Conservation (phyloP, 176 grass and related monocot species). For the Pontederia paniculata region DNA sequence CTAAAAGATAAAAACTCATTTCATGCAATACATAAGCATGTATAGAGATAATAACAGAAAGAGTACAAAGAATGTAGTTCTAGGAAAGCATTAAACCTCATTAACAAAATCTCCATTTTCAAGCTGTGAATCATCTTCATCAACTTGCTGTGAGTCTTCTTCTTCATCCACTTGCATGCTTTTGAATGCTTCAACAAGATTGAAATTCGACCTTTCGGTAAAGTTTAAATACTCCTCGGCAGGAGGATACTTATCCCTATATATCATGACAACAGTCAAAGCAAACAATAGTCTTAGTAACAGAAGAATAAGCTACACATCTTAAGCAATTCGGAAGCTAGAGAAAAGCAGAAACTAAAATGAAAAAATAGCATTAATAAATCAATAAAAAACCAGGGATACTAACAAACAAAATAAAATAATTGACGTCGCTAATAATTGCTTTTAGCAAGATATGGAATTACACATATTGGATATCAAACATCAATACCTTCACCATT, state of each 20-base stretch:
- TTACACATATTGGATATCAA: too few species aligned
- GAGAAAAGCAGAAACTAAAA: too few species aligned
- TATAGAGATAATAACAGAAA: not conserved
- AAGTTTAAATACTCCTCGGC: constrained; percentile 63
- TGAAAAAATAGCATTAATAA: too few species aligned
- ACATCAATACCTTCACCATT: too few species aligned
- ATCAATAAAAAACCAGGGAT: too few species aligned
- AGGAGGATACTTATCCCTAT: constrained; percentile 61
- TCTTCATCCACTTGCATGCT: constrained; percentile 70
- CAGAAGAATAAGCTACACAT: too few species aligned
- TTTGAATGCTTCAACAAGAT: constrained; percentile 93
- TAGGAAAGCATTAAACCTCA: constrained; percentile 36
- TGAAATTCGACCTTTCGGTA: constrained; percentile 44
- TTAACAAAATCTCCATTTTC: constrained; percentile 56
- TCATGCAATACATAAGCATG: too few species aligned
- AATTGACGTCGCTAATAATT: too few species aligned
- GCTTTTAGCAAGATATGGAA: too few species aligned
- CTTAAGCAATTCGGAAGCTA: not conserved
- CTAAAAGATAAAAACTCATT: too few species aligned
- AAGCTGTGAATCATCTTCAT: constrained; percentile 51
- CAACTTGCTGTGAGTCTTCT: constrained; percentile 58
- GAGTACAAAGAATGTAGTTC: not conserved
- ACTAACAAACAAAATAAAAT: too few species aligned
- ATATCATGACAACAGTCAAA: not conserved
- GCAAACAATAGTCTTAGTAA: too few species aligned